These are phyloP conservation scores for Penicillium italicum DNA, from an alignment of 2,329 filamentous ascomycete species.

Conservation along the genomic window DNA sequence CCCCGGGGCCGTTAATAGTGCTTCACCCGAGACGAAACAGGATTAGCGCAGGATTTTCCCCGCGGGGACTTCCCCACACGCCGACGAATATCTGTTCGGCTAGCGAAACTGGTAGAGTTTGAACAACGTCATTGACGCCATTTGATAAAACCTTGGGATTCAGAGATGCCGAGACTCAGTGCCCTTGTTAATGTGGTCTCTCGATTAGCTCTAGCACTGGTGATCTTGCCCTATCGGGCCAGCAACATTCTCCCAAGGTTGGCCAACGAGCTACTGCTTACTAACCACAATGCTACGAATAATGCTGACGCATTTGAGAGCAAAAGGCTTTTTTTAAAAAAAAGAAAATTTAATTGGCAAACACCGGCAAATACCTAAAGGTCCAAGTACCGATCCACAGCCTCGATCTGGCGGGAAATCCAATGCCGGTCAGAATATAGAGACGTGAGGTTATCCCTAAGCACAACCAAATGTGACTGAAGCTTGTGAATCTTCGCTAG, in stretches of 20 bases:
- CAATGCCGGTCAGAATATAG: not conserved
- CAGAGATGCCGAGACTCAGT: too few species aligned
- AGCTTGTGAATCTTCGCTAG: not conserved
- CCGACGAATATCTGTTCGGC: not conserved
- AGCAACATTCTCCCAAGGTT: too few species aligned
- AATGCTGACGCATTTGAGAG: too few species aligned
- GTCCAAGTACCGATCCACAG: not conserved
- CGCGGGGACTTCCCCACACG: constrained; percentile 3
- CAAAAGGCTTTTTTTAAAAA: not conserved
- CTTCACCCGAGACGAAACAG: not conserved
- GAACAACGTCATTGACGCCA: not conserved
- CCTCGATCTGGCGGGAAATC: not conserved
- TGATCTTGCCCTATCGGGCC: not conserved
- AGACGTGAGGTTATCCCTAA: not conserved
- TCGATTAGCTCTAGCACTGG: not conserved
- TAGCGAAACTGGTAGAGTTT: not conserved
- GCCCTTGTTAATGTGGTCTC: too few species aligned
- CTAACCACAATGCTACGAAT: too few species aligned
- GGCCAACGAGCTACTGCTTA: too few species aligned
- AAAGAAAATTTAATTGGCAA: not conserved
- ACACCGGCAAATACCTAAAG: too few species aligned
- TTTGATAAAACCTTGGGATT: too few species aligned
- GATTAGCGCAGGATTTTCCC: constrained; percentile 2
- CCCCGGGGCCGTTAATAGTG: constrained; percentile 1
- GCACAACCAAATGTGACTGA: not conserved